These are phyloP conservation scores for Cryphonectria parasitica DNA, from an alignment of 2,329 filamentous ascomycete genomes.

Conservation along the genomic window DNA sequence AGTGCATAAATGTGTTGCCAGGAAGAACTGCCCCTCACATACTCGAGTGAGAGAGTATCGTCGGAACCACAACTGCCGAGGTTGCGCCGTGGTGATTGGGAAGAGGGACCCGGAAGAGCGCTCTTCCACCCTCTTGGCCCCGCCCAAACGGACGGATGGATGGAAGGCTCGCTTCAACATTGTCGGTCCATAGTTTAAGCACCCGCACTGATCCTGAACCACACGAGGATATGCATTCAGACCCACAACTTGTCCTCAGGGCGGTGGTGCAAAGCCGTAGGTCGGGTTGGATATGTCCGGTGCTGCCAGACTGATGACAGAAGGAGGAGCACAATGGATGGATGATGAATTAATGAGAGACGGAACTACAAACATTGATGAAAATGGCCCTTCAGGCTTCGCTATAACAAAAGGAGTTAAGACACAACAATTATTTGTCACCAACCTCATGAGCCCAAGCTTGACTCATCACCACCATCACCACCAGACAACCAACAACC, in stretches of 20 bases:
- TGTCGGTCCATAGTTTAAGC: conserved; percentile 8
- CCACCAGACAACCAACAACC: neutral
- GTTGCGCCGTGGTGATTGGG: neutral
- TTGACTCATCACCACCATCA: neutral
- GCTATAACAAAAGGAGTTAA: neutral
- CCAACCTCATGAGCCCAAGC: neutral
- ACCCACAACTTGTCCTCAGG: neutral
- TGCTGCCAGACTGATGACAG: neutral
- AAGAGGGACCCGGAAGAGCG: conserved; percentile 13
- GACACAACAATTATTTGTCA: neutral
- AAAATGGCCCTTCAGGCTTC: neutral
- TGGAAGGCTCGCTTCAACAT: neutral
- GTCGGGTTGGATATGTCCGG: neutral
- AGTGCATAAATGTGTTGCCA: neutral
- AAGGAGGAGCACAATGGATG: neutral
- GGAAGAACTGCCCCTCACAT: neutral
- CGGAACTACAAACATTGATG: neutral
- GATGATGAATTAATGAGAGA: neutral
- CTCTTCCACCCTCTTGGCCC: conserved; percentile 15
- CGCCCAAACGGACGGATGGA: neutral
- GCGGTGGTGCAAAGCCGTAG: neutral
- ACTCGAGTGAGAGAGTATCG: neutral
- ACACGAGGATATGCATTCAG: neutral
- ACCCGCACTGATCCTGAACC: neutral
- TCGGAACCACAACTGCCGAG: neutral